Evolutionary conservation across 768 basidiomycete species (phyloP), one percentile per base, ranked within the genome.

Genomic region (Steccherinum ochraceum): DNA sequence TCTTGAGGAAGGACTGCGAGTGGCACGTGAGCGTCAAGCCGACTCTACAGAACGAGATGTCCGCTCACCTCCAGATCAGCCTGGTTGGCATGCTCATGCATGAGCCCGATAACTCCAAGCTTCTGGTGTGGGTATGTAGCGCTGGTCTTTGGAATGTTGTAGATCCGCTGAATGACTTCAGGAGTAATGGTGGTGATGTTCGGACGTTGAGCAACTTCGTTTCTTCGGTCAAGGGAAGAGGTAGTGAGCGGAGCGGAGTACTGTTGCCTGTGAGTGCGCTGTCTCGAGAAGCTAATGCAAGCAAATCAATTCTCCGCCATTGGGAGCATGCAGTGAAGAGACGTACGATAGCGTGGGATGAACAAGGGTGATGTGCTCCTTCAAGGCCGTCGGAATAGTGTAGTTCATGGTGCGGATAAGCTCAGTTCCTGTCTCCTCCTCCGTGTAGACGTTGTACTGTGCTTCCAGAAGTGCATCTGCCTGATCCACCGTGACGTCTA

Each of bases 1-100:
- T 49, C 26, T 50, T 59, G 63, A 79, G 72, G 66, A 84, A 84
- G 18, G 72, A 74, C 76, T 79, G 56, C 44, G 20, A 60, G 77
- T 77, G 3, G 24, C 75, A 19, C 12, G 27, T 40, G 43, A 40
- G 24, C 25, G 60, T 2, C 4, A n/a, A 13, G 25, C 26, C 4
- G 12, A 19, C 24, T 24, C 45, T n/a, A 24, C 12, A 35, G 27
- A 7, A n/a, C n/a, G n/a, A n/a, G n/a, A n/a, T n/a, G n/a, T n/a
- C 30, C 3, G 18, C 43, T 30, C 40, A 61, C 60, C 20, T 48
- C 40, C 45, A 61, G 21, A 40, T 62, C 58, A 16, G 40, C 55
- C 35, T 54, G 39, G 43, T 61, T 56, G 2, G 61, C 55, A 30
- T 55, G 64, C 40, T 60, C 52, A 21, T 56, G 39, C n/a, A 52